phyloP scores from a whole-genome alignment of 192 early-diverging fungal genomes.

The Rhizoclosmatium sp. region DNA sequence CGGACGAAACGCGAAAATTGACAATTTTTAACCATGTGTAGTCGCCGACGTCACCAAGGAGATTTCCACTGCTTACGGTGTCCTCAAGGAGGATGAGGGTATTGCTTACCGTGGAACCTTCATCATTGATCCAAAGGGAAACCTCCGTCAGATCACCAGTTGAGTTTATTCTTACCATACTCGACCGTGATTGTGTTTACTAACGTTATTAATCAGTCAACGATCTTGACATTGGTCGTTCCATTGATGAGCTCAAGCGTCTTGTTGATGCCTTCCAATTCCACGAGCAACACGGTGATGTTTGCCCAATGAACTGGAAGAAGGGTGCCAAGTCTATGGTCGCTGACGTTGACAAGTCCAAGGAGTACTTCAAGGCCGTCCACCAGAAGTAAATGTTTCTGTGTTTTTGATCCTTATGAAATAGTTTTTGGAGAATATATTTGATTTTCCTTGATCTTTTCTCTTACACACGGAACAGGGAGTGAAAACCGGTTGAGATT shows the following conservation, averaged over 20 bases:
- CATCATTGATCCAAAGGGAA: constrained; percentile 69
- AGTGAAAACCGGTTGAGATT: too few species aligned
- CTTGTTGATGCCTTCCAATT: constrained; percentile 68
- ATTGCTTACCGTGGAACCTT: constrained; percentile 63
- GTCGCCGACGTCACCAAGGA: constrained; percentile 88
- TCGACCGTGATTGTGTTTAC: neutral
- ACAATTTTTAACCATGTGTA: constrained; percentile 10
- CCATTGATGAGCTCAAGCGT: constrained; percentile 67
- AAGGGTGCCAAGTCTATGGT: constrained; percentile 62
- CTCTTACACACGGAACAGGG: too few species aligned
- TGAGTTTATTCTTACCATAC: neutral
- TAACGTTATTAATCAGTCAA: constrained; percentile 62
- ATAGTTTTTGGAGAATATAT: too few species aligned
- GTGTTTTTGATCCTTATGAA: neutral
- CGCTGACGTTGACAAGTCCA: constrained; percentile 44
- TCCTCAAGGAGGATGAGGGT: constrained; percentile 57
- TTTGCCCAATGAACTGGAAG: constrained; percentile 67
- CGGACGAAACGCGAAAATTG: neutral
- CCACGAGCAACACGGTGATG: constrained; percentile 68
- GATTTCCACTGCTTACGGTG: constrained; percentile 87
- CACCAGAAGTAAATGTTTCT: constrained; percentile 5
- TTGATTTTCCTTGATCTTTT: too few species aligned
- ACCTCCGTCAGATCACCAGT: constrained; percentile 55
- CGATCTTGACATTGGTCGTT: constrained; percentile 65
- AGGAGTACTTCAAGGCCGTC: constrained; percentile 34